Percentiles rank a stretch among this genome's conserved stretches.
These are phyloP conservation scores for Pichia cabralensis DNA, from an alignment of 805 yeast species.

Conservation along the genomic window DNA sequence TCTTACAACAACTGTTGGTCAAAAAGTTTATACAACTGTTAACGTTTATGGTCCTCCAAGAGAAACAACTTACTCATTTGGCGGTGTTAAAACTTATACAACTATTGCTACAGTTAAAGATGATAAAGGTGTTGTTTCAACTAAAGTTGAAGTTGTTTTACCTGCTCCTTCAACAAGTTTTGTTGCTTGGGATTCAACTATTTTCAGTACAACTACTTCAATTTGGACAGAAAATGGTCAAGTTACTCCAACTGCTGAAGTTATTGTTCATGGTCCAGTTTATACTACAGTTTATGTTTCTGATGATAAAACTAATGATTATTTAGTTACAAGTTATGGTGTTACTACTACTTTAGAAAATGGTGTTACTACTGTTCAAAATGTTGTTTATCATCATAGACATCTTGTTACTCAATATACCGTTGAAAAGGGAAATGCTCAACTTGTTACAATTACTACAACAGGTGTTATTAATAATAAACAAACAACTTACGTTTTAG, in stretches of 20 bases:
- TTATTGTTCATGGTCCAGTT: constrained; percentile 4
- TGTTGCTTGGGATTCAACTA: too few species aligned
- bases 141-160: too few species aligned
- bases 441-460: background rate
- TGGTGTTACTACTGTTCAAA: background rate
- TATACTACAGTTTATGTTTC: background rate
- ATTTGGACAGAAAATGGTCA: background rate
- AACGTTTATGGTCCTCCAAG: too few species aligned
- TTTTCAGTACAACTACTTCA: too few species aligned
- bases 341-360: background rate
- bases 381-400: background rate
- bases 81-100: too few species aligned
- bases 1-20: too few species aligned
- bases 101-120: too few species aligned
- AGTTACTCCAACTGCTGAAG: background rate
- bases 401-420: background rate
- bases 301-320: background rate
- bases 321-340: background rate
- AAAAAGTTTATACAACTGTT: too few species aligned
- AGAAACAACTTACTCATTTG: too few species aligned
- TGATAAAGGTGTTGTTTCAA: too few species aligned
- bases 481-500: background rate
- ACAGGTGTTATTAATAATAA: too few species aligned
- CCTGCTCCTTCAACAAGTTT: too few species aligned
- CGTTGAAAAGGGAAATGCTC: background rate